Conservation (phyloP, 2,329 filamentous ascomycete genomes). For the Dactylonectria macrodidyma region DNA sequence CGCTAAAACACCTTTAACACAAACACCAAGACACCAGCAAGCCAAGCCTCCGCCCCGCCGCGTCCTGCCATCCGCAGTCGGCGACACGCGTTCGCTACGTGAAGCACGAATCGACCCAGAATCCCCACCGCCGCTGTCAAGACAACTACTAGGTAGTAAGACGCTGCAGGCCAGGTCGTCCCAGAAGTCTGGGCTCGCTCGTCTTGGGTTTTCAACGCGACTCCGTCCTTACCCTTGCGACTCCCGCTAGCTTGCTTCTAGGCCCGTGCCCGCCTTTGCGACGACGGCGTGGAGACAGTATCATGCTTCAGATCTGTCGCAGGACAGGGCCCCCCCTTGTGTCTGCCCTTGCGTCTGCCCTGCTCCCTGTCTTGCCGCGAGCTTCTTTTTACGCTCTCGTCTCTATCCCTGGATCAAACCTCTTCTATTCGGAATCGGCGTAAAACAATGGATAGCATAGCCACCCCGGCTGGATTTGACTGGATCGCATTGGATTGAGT, state of each 20-base stretch:
- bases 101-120: slow-evolving; percentile 26
- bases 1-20: slow-evolving; percentile 36
- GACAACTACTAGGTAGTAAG: background rate
- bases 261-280: slow-evolving; percentile 34
- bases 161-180: slow-evolving; percentile 24
- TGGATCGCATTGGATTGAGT: slow-evolving; percentile 25
- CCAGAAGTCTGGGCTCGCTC: slow-evolving; percentile 42
- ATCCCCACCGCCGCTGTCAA: slow-evolving; percentile 4
- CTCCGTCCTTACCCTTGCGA: background rate
- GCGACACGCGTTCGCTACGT: slow-evolving; percentile 24
- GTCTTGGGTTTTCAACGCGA: background rate
- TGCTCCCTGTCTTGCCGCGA: slow-evolving; percentile 37
- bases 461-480: slow-evolving; percentile 29
- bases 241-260: slow-evolving; percentile 19
- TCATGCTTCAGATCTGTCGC: slow-evolving; percentile 65
- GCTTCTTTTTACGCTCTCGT: slow-evolving; percentile 37
- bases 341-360: slow-evolving; percentile 38
- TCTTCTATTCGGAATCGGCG: slow-evolving; percentile 40
- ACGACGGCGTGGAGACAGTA: slow-evolving; percentile 44
- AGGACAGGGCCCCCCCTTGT: slow-evolving; percentile 56
- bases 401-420: slow-evolving; percentile 34
- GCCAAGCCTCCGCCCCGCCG: background rate
- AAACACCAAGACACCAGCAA: slow-evolving; percentile 26
- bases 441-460: slow-evolving; percentile 44
- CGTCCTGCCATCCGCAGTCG: slow-evolving; percentile 4